Percentiles rank a stretch among this genome's conserved stretches.
Evolutionary conservation across 163 green algal species (phyloP).

Genomic region (Chlorella variabilis): DNA sequence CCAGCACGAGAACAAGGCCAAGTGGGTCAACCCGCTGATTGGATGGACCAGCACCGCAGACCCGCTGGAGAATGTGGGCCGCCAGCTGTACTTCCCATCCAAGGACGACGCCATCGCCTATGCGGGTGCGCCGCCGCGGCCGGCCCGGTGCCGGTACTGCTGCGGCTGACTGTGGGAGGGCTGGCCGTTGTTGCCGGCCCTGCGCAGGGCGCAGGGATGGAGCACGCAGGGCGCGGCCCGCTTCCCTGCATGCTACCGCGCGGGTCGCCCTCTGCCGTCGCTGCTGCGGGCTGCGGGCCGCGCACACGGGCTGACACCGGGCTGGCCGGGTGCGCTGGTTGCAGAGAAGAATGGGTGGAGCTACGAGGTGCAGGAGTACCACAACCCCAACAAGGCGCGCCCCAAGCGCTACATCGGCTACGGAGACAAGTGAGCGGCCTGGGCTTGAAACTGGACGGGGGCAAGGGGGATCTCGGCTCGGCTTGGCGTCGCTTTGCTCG

Average conservation of each 20-base stretch:
- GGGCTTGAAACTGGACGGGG: too few species aligned
- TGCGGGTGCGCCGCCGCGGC: conserved; percentile 5
- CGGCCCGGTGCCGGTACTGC: too few species aligned
- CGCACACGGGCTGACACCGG: too few species aligned
- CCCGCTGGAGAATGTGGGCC: conserved; percentile 78
- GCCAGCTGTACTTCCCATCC: conserved; percentile 73
- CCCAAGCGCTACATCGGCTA: conserved; percentile 73
- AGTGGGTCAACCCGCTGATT: conserved; percentile 93
- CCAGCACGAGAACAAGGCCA: conserved; percentile 46
- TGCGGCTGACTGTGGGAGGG: too few species aligned
- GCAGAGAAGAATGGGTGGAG: conserved; percentile 77
- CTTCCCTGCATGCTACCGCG: conserved; percentile 57
- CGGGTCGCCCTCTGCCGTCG: too few species aligned
- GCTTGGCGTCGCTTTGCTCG: too few species aligned
- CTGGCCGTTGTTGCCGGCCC: too few species aligned
- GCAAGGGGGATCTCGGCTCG: neutral
- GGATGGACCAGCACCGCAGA: conserved; percentile 92
- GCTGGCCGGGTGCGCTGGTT: conserved; percentile 43
- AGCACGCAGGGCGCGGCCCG: too few species aligned
- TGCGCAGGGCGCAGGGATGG: too few species aligned
- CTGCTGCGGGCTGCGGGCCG: too few species aligned
- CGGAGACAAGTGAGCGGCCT: conserved; percentile 67
- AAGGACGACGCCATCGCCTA: conserved; percentile 72
- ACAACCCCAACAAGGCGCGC: conserved; percentile 51
- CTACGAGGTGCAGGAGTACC: conserved; percentile 75